Evolutionary conservation across 2,329 filamentous ascomycete species (phyloP).

Genomic region (Tolypocladium cylindrosporum): DNA sequence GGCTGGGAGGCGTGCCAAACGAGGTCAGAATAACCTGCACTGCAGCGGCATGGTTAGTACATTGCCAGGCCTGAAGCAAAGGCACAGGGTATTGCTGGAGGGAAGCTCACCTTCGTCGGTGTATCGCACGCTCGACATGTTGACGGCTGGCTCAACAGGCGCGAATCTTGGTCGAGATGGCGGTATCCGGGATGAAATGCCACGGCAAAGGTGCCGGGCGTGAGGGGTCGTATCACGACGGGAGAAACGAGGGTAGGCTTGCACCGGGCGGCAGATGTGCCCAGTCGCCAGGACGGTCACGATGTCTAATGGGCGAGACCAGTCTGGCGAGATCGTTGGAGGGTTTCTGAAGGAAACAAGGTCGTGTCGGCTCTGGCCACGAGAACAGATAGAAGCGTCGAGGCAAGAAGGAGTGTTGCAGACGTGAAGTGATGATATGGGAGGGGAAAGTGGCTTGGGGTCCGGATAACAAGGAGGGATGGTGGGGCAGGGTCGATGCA

Average conservation of each 20-base stretch:
- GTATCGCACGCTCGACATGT: not conserved
- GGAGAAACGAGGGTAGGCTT: not conserved
- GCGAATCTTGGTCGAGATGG: not conserved
- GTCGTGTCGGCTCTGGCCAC: not conserved
- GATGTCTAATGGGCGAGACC: not conserved
- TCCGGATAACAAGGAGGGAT: not conserved
- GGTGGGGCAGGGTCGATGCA: not conserved
- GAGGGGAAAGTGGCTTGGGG: not conserved
- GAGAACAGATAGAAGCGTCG: not conserved
- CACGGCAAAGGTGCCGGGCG: not conserved
- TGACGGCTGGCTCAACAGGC: not conserved
- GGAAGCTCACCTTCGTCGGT: not conserved
- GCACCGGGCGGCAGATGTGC: not conserved
- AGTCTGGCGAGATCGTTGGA: not conserved
- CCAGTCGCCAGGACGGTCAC: not conserved
- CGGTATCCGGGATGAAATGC: not conserved
- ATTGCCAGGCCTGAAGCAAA: not conserved
- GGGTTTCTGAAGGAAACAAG: not conserved
- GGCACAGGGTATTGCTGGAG: not conserved
- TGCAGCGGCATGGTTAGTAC: constrained; percentile 4
- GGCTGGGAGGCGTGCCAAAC: constrained; percentile 10
- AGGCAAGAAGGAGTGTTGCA: not conserved
- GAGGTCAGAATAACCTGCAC: constrained; percentile 20
- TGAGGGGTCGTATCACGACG: not conserved
- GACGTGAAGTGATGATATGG: not conserved